Base-by-base conservation (phyloP, 257 asterid species). In the Hygrophila difformis region DNA sequence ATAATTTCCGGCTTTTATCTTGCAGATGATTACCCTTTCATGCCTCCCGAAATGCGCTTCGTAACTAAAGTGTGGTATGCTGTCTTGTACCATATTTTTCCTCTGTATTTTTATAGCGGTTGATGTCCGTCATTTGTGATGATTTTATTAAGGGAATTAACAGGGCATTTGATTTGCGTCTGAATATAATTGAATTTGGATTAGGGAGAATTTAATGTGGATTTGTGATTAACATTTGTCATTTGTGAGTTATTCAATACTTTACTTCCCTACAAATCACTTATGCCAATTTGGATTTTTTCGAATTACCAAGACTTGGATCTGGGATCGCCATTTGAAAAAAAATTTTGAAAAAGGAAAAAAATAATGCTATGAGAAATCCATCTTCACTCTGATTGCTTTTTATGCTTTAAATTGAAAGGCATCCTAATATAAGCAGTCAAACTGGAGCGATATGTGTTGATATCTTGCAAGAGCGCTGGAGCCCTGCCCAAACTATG, bases 401-500 rank as follows among this genome's bases (percentile, higher is more conserved):
- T 44, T 34, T 36, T n/a, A 12, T 45, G 38, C 47, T 8, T 66
- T 55, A 3, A 34, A 59, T 52, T 48, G 59, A 8, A 76, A 89
- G 98, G 98, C 96, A 89, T 69, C 98, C 98, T 11, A 89, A 89
- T 59, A 79, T 89, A 48, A 89, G 98, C 83, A 89, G 98, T 67
- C 98, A 89, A 73, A 89, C 88, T 65, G 98, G 98, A 49, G 98
- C 98, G 47, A 89, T 89, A 73, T 89, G 98, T 77, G 67, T 89
- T 49, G 98, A 89, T 64, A 85, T 89, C 71, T 82, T 89, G 66
- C 85, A 85, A 72, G 96, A 82, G 60, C 96, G 85, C 43, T 89
- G 98, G 98, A 89, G 98, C 73, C 98, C 98, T 2, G 98, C 98
- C 0, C 73, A 85, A 35, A 89, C 96, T 51, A 55, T 89, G 66